Percentiles rank a stretch among this genome's conserved stretches.
These are phyloP conservation scores for Epipyxis sp. DNA, from an alignment of 108 stramenopile genomes.

Conservation along the genomic window DNA sequence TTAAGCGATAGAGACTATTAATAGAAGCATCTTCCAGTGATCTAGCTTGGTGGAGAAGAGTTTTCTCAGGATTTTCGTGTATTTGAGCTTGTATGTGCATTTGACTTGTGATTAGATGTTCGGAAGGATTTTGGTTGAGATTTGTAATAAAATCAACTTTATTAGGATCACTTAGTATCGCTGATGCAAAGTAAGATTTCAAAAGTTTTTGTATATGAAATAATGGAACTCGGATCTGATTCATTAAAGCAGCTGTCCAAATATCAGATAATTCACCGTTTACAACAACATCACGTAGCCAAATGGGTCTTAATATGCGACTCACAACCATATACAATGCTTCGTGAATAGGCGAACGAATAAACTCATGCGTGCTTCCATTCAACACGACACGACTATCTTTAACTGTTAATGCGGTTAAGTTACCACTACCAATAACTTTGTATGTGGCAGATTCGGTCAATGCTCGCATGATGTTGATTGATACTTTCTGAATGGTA, in stretches of 20 bases:
- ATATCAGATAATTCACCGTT: background rate
- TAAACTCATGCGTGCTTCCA: background rate
- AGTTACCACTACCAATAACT: too few species aligned
- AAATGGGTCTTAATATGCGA: conserved; percentile 14
- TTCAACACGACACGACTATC: background rate
- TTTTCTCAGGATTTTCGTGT: background rate
- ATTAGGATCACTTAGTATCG: too few species aligned
- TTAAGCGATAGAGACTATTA: background rate
- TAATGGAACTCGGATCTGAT: background rate
- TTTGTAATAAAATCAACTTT: too few species aligned
- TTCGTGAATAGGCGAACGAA: conserved; percentile 6
- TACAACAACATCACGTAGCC: conserved; percentile 16
- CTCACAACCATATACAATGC: background rate
- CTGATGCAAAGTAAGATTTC: background rate
- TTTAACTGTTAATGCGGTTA: background rate
- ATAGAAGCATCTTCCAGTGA: conserved; percentile 4
- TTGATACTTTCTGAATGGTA: background rate
- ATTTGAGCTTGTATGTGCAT: background rate
- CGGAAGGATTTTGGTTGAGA: too few species aligned
- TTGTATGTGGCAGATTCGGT: background rate
- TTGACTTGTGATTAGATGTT: background rate
- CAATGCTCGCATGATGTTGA: background rate
- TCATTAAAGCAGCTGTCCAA: background rate
- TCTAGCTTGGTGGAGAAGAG: background rate
- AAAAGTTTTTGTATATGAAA: background rate